Conservation (phyloP, 2,329 filamentous ascomycete species). For the Pseudocercospora musae region DNA sequence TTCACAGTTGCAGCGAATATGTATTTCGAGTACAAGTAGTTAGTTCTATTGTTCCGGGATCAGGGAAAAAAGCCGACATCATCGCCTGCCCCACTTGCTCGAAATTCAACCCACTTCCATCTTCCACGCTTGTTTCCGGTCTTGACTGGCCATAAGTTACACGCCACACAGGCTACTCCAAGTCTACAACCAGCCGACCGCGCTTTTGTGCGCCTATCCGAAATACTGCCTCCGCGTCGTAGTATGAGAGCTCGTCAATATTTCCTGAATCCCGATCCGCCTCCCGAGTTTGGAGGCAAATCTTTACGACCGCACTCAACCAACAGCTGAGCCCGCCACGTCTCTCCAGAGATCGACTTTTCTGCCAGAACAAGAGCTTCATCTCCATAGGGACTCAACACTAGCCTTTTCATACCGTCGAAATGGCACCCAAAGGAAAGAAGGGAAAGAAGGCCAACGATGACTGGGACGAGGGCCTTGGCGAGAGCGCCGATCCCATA, state of each 20-base stretch:
- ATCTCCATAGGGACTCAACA: not conserved
- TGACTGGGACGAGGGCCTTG: conserved; percentile 92
- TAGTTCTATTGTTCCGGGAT: not conserved
- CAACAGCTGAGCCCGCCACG: conserved; percentile 26
- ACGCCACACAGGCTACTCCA: not conserved
- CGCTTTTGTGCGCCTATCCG: conserved; percentile 4
- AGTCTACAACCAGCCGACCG: not conserved
- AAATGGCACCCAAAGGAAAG: conserved; percentile 95
- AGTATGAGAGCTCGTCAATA: conserved; percentile 31
- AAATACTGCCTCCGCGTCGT: conserved; percentile 22
- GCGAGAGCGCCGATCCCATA: conserved; percentile 68
- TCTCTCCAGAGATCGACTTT: not conserved
- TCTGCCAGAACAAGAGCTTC: not conserved
- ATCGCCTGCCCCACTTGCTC: not conserved
- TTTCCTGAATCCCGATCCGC: conserved; percentile 31
- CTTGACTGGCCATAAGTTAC: not conserved
- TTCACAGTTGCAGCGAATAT: not conserved
- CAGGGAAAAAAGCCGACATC: not conserved
- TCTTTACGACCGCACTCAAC: conserved; percentile 23
- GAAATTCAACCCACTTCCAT: not conserved
- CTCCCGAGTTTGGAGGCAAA: conserved; percentile 29
- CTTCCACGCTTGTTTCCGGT: not conserved
- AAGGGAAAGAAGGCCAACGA: conserved; percentile 74
- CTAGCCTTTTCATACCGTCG: conserved; percentile 2
- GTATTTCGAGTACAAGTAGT: not conserved